Evolutionary conservation across 73 alveolate genomes (phyloP), one percentile per base, ranked within the genome.

Genomic region (Uronychia binucleata): DNA sequence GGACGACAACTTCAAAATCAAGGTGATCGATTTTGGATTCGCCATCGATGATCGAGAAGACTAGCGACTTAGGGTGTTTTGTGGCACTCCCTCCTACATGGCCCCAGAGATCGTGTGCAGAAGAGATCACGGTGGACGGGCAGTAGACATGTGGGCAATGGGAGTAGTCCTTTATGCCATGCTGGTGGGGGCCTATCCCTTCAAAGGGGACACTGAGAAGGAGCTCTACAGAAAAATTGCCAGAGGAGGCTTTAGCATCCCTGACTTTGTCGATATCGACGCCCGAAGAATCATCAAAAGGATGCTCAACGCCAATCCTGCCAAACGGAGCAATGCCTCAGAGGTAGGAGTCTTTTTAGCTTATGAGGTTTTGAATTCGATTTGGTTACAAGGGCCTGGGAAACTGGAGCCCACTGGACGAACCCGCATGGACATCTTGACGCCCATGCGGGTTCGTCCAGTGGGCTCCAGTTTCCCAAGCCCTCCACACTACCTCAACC

Each of bases 31-130:
- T 79, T 95, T 95, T 82, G 98, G 98, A 26, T 95, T 95, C 76
- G 35, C 93, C 1, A 87, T 94, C 0, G 89, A 94, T 58, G 67
- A 91, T 0, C 90, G 88, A 26, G 82, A 85, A 30, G 93, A 88
- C 27, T 74, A 90, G 34, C 92, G 90, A 57, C 80, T 95, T 0
- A 92, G 93, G 82, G 88, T 97, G 26, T 97, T 96, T 84, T 98
- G 99, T 90, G 99, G 99, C 30, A 98, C 99, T 1, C 99, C 99
- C 0, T 86, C 97, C 30, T 98, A 98, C 86, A 98, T 98, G 99
- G 96, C 99, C 13, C 99, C 99, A 0, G 99, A 98, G 90, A 96
- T 98, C 31, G 95, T 95, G 1, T 80, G 88, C 77, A 98, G 92
- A 86, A 93, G 88, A 84, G 98, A 98, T 81, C 94, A 97, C 87